These are phyloP conservation scores for Amanita pseudoporphyria DNA, from an alignment of 768 basidiomycete species.

Conservation along the genomic window DNA sequence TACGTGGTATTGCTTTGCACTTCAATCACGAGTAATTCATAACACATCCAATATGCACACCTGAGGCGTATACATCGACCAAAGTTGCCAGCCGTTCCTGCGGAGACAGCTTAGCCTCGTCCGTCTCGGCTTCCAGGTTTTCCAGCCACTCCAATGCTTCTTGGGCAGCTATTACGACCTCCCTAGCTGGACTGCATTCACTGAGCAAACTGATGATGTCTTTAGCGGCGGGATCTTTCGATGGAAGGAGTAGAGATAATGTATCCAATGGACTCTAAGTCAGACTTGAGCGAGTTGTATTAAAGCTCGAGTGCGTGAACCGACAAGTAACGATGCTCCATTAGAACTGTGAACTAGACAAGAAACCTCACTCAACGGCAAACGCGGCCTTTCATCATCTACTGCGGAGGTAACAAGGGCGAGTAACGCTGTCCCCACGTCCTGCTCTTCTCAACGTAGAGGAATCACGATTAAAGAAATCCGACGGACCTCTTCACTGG, in stretches of 20 bases:
- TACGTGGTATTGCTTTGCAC: slow-evolving; percentile 32
- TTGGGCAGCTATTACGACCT: slow-evolving; percentile 36
- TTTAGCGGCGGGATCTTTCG: slow-evolving; percentile 24
- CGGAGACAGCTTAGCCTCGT: slow-evolving; percentile 20
- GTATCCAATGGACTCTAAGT: slow-evolving; percentile 35
- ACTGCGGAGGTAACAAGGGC: slow-evolving; percentile 27
- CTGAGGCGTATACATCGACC: slow-evolving; percentile 28
- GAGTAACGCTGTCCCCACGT: slow-evolving; percentile 18
- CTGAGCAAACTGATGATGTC: slow-evolving; percentile 32
- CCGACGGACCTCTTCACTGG: slow-evolving; percentile 12
- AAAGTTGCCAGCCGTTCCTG: slow-evolving; percentile 26
- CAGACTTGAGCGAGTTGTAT: background rate
- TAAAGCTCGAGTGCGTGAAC: background rate
- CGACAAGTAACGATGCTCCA: slow-evolving; percentile 17
- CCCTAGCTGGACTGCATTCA: slow-evolving; percentile 32
- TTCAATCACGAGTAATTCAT: background rate
- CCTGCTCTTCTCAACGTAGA: slow-evolving; percentile 13
- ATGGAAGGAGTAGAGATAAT: slow-evolving; percentile 31
- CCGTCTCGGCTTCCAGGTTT: slow-evolving; percentile 8
- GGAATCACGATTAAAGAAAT: background rate
- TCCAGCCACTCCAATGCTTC: slow-evolving; percentile 33
- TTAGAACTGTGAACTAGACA: slow-evolving; percentile 16
- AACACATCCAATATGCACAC: slow-evolving; percentile 18
- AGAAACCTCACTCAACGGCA: slow-evolving; percentile 23
- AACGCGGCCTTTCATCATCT: slow-evolving; percentile 19